Percentiles rank a stretch among this genome's conserved stretches.
Conservation (phyloP, 345 rosid genomes). For the Trapa incisa region DNA sequence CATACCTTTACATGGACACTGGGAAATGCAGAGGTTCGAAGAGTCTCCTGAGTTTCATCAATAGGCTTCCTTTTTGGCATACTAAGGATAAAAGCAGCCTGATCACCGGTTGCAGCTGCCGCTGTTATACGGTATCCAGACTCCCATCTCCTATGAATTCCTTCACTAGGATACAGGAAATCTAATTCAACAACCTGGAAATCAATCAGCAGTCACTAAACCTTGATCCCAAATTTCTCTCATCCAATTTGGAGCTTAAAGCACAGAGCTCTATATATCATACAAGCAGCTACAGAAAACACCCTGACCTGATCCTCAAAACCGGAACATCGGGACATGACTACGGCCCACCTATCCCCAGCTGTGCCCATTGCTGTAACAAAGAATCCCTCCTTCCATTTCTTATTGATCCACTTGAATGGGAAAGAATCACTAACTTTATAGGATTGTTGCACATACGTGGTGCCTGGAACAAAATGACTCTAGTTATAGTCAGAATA, state of each 20-base stretch:
- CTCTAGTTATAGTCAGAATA: background rate
- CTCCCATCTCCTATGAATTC: conserved; percentile 89
- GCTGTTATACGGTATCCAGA: conserved; percentile 79
- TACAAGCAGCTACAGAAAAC: background rate
- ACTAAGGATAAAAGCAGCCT: conserved; percentile 88
- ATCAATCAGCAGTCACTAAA: background rate
- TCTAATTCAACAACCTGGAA: conserved; percentile 91
- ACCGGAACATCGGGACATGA: conserved; percentile 93
- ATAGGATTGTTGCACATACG: conserved; percentile 80
- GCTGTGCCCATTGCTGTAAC: conserved; percentile 94
- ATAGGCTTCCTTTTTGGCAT: conserved; percentile 50
- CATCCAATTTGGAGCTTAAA: background rate
- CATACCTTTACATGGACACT: conserved; percentile 84
- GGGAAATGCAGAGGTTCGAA: conserved; percentile 80
- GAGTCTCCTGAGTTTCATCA: conserved; percentile 97
- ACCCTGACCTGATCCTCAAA: conserved; percentile 57
- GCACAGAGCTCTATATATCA: background rate
- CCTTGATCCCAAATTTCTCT: background rate
- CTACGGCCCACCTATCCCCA: conserved; percentile 88
- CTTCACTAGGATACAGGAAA: conserved; percentile 95
- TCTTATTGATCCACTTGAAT: conserved; percentile 89
- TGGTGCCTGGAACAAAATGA: conserved; percentile 40
- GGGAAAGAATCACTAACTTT: conserved; percentile 94
- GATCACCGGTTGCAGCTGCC: conserved; percentile 89
- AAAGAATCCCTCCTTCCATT: conserved; percentile 91